Evolutionary conservation across 1,284 basidiomycete genomes (phyloP), one percentile per base, ranked within the genome.

Genomic region (Boletus sp.): DNA sequence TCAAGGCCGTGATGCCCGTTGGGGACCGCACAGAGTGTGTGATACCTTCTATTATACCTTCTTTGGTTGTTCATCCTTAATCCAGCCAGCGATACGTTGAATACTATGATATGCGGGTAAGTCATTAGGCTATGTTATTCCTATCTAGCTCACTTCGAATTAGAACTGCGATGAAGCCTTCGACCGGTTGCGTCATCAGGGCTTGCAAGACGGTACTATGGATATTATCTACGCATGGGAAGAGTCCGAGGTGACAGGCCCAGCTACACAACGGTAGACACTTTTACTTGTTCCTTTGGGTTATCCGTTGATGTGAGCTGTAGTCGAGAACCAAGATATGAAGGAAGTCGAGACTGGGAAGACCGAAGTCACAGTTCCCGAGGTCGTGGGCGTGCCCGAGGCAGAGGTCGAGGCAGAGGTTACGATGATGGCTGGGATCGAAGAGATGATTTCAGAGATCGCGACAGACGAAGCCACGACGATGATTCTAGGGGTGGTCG

Each of bases 211-310:
- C 67, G 95, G 96, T 21, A 84, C 89, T 0, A 89, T 98, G 84
- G 90, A 95, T 52, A 86, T 98, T 54, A 81, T 86, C 4, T 94
- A 91, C 68, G 89, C 91, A n/a, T 97, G 94, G 90, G 95, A 98
- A 65, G 80, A 79, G 37, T 78, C 61, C 68, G 80, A 60, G 67
- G 78, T 61, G 69, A 78, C 60, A 70, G 78, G 63, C 62, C 76
- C 75, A 64, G 76, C 79, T 67, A 69, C 69, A 37, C 76, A 73
- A 62, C 71, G 76, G 75, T 78, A 67, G 23, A 13, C 14, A 9
- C 25, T 53, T 51, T 64, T 40, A 37, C 3, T 6, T 2, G 23
- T 38, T 49, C 33, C 56, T 46, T 6, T 0, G 2, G 50, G 46
- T 8, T 28, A 28, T 43, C 43, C 33, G 46, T 46, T 71, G 55